A percentile compares a stretch with the other conserved stretches of the same genome.
Evolutionary conservation across 1,284 basidiomycete species (phyloP).

Genomic region (Abortiporus biennis): DNA sequence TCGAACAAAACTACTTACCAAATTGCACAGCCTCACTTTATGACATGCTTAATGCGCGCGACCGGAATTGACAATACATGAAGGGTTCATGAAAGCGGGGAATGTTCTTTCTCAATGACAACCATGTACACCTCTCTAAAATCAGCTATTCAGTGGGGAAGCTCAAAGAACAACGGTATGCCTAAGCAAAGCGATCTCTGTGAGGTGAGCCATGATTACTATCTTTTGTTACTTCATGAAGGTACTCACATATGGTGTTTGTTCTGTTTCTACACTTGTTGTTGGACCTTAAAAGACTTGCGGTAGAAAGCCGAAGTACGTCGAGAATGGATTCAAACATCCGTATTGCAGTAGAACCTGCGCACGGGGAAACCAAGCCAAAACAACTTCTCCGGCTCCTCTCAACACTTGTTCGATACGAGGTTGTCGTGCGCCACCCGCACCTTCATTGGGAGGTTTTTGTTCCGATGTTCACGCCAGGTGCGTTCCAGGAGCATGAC

Average conservation of each 20-base stretch:
- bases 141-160: constrained; percentile 9
- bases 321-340: constrained; percentile 48
- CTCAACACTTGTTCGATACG: constrained; percentile 39
- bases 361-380: constrained; percentile 36
- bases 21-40: no score
- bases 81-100: no score
- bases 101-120: no score
- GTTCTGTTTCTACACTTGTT: no score
- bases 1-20: neutral
- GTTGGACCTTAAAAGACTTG: constrained; percentile 43
- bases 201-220: constrained; percentile 27
- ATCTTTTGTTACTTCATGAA: neutral
- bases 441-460: constrained; percentile 41
- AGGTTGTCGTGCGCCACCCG: constrained; percentile 43
- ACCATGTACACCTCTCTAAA: constrained; percentile 12
- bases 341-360: constrained; percentile 58
- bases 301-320: constrained; percentile 51
- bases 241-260: neutral
- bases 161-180: neutral
- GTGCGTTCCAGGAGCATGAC: constrained; percentile 24
- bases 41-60: no score
- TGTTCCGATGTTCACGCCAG: constrained; percentile 52
- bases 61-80: constrained; percentile 12
- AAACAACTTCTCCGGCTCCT: constrained; percentile 24
- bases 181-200: constrained; percentile 29